Evolutionary conservation across 2,329 filamentous ascomycete genomes (phyloP), one percentile per base, ranked within the genome.

Genomic region (Lecanicillium sp.): DNA sequence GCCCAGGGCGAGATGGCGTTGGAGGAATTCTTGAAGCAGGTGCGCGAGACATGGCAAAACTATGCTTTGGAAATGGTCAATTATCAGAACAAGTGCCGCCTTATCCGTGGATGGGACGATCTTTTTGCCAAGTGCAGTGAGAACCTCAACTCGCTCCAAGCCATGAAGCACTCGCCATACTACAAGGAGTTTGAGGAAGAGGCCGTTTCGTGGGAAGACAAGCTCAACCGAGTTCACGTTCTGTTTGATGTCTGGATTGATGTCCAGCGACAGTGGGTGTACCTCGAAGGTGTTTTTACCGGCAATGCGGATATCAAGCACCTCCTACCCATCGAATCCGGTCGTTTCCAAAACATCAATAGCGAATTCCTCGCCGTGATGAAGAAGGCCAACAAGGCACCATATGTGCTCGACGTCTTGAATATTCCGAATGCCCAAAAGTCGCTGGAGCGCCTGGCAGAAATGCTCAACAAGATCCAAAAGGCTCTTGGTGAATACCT

Each of bases 181-280:
- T 98, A 95, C 72, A 97, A 96, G 61, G 90, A 97, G 53, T 99
- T 99, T 46, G 92, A 98, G 58, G 92, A 98, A 53, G 92, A 98
- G 51, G 94, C 94, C 6, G 84, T 88, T 1, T 78, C 84, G 1
- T 98, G 92, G 92, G 94, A 98, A 63, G 94, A 98, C 64, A 95
- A 94, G 60, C 74, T 99, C 18, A 99, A 97, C 60, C 81, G 92
- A 33, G 88, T 98, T 3, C 92, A 98, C 57, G 87, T 98, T 13
- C 74, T 98, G 9, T 98, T 99, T 55, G 92, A 99, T 59, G 89
- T 98, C 13, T 99, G 94, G 94, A 98, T 98, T 52, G 94, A 98
- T 63, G 94, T 99, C n/a, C 92, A 99, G 61, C 84, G 94, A 45
- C 92, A 98, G 65, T 99, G 92, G 92, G 92, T 98, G 7, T 99